Percentiles rank a stretch among this genome's conserved stretches.
Conservation (phyloP, 2,329 filamentous ascomycete genomes). For the Nemania sp. region DNA sequence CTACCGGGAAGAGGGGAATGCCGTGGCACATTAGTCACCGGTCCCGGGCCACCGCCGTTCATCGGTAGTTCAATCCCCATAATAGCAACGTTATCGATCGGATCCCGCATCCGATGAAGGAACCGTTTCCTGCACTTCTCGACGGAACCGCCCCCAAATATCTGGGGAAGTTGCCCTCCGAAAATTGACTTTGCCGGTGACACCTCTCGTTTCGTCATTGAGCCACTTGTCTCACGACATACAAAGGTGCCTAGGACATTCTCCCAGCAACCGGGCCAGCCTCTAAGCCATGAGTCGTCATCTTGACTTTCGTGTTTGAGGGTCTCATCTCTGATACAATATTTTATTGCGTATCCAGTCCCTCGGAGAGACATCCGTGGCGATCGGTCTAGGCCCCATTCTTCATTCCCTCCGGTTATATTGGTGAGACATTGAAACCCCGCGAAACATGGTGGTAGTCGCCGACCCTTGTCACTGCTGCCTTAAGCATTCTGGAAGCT, state of each 20-base stretch:
- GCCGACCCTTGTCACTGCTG: neutral
- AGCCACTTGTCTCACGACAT: neutral
- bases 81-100: neutral
- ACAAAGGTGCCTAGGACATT: too few relatives aligned
- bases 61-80: neutral
- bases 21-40: neutral
- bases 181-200: neutral
- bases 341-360: neutral
- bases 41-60: neutral
- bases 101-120: neutral
- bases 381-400: neutral
- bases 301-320: neutral
- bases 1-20: neutral
- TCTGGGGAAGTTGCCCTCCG: neutral
- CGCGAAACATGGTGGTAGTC: neutral
- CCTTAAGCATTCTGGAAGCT: neutral
- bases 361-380: neutral
- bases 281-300: neutral
- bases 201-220: neutral
- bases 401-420: neutral
- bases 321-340: neutral
- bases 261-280: neutral
- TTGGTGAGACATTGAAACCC: neutral
- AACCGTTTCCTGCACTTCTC: neutral
- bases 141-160: neutral